Evolutionary conservation across 306 rosid species (phyloP).

Genomic region (Crotalaria pallida): DNA sequence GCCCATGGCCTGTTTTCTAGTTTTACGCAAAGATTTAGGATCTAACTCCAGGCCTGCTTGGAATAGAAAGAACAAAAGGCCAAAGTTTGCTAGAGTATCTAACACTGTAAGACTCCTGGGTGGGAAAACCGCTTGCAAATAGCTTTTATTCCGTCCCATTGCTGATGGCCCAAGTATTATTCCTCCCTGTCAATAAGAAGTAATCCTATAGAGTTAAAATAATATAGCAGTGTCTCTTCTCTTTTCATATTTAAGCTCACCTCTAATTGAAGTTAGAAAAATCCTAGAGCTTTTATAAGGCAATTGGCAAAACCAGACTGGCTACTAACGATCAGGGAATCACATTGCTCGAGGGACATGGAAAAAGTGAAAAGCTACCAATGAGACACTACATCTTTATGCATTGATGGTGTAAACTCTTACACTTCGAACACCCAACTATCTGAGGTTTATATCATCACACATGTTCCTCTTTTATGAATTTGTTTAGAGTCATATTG

Average conservation of each 20-base stretch:
- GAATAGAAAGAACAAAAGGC: slow-evolving; percentile 79
- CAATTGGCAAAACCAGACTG: not conserved
- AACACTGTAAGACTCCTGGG: slow-evolving; percentile 67
- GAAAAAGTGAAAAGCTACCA: too few relatives aligned
- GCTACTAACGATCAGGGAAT: too few relatives aligned
- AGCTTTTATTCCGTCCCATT: slow-evolving; percentile 62
- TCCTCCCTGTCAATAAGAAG: slow-evolving; percentile 61
- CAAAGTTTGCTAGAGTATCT: slow-evolving; percentile 87
- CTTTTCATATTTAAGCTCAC: not conserved
- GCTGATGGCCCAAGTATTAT: slow-evolving; percentile 85
- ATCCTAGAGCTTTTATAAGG: not conserved
- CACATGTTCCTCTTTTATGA: not conserved
- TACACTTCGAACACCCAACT: too few relatives aligned
- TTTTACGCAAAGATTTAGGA: slow-evolving; percentile 51
- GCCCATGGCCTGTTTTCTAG: slow-evolving; percentile 61
- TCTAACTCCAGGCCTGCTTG: slow-evolving; percentile 75
- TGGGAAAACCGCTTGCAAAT: slow-evolving; percentile 62
- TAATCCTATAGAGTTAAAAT: not conserved
- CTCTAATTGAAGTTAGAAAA: not conserved
- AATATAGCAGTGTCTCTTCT: not conserved
- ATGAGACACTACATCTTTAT: too few relatives aligned
- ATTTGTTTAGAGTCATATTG: not conserved
- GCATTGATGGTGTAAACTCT: too few relatives aligned
- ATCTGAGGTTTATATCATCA: not conserved
- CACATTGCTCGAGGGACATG: too few relatives aligned